Evolutionary conservation across 148 eudicot species (phyloP).

Genomic region (Pouteria glomerata): DNA sequence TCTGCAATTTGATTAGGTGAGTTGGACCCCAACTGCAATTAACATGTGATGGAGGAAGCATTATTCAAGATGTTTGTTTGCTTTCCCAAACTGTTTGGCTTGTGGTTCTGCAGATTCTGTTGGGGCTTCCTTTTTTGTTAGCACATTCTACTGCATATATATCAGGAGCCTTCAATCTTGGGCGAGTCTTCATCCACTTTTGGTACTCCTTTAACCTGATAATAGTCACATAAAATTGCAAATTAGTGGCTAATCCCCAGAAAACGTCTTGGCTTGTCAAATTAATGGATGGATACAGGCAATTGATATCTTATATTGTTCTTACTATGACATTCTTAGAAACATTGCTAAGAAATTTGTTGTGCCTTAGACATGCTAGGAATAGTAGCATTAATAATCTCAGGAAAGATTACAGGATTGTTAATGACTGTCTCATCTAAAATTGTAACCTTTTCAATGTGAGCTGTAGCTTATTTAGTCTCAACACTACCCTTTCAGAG

Average conservation of each 20-base stretch:
- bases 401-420: not conserved
- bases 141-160: slow-evolving; percentile 70
- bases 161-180: slow-evolving; percentile 92
- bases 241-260: not conserved
- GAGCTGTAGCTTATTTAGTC: too few relatives aligned
- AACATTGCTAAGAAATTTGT: not conserved
- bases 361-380: not conserved
- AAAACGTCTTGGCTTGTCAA: not conserved
- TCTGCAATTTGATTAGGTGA: slow-evolving; percentile 36
- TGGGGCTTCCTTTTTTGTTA: slow-evolving; percentile 79
- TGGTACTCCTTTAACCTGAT: slow-evolving; percentile 50
- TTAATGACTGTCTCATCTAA: not conserved
- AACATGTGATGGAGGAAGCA: slow-evolving; percentile 26
- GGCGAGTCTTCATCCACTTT: slow-evolving; percentile 94
- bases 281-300: not conserved
- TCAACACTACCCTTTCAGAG: too few relatives aligned
- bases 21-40: slow-evolving; percentile 31
- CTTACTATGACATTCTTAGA: not conserved
- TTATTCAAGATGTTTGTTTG: slow-evolving; percentile 27
- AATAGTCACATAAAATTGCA: slow-evolving; percentile 5
- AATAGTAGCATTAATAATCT: not conserved
- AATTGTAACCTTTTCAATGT: not conserved
- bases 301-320: not conserved
- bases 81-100: slow-evolving; percentile 22
- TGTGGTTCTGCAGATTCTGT: slow-evolving; percentile 70